Evolutionary conservation across 192 early-diverging fungal genomes (phyloP).

Genomic region (Coemansia sp.): DNA sequence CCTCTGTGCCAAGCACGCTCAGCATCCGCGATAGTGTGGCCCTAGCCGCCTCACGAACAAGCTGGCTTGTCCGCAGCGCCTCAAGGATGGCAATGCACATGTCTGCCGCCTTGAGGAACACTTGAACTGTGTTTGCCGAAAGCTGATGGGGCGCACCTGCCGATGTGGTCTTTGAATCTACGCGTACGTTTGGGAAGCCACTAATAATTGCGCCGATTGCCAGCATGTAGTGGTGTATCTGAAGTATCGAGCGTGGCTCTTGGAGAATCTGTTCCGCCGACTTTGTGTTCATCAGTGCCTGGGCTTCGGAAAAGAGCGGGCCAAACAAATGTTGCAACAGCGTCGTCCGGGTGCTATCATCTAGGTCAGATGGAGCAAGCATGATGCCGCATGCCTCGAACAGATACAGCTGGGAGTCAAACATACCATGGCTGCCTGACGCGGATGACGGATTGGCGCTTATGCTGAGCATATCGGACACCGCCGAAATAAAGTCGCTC

Average conservation of each 20-base stretch:
- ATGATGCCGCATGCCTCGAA: slow-evolving; percentile 93
- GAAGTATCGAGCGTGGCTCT: slow-evolving; percentile 70
- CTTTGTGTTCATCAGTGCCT: slow-evolving; percentile 65
- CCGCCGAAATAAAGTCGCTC: slow-evolving; percentile 53
- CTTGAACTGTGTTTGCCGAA: slow-evolving; percentile 49
- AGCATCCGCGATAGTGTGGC: slow-evolving; percentile 88
- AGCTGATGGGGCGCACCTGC: slow-evolving; percentile 42
- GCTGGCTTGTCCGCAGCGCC: slow-evolving; percentile 60
- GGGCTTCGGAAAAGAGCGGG: slow-evolving; percentile 77
- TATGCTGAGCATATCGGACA: slow-evolving; percentile 70
- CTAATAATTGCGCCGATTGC: slow-evolving; percentile 85
- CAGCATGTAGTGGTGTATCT: slow-evolving; percentile 80
- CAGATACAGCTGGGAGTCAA: slow-evolving; percentile 82
- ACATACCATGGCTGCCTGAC: slow-evolving; percentile 56
- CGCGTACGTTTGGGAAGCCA: slow-evolving; percentile 65
- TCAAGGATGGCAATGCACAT: slow-evolving; percentile 74
- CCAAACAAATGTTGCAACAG: slow-evolving; percentile 68
- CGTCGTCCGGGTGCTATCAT: slow-evolving; percentile 71
- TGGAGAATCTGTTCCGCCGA: slow-evolving; percentile 59
- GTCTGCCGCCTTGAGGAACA: slow-evolving; percentile 82
- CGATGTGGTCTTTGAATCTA: slow-evolving; percentile 40
- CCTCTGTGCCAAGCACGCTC: slow-evolving; percentile 83
- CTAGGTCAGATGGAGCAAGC: slow-evolving; percentile 77
- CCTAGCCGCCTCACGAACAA: slow-evolving; percentile 71
- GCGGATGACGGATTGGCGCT: slow-evolving; percentile 57